Base-by-base conservation (phyloP, 2,329 filamentous ascomycete genomes). In the Rutstroemia sp. region DNA sequence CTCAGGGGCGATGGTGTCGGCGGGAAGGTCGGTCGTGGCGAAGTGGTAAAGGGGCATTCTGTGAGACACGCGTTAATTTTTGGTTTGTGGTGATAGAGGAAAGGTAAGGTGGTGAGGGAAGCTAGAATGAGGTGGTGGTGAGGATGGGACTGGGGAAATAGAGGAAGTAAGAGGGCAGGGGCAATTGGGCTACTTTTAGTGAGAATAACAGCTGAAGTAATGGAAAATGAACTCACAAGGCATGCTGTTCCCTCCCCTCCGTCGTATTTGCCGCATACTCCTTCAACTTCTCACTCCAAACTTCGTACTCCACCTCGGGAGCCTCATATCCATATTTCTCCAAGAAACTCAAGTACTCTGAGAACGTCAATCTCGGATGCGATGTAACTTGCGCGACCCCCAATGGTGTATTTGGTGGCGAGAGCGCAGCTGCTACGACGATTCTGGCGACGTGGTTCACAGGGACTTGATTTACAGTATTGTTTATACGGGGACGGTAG, bases 381-480 rank as follows among this genome's bases (percentile, higher is more conserved):
- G 81, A 82, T 1, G 90, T 95, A 48, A 94, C 84, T 63, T 95
- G 89, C 1, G 83, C 79, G 5, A 95, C 88, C 58, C 79, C 75
- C 3, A 67, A 42, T 1, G 59, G 56, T 14, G 48, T 60, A 30
- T 57, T 57, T 1, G 64, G 55, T 5, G 58, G 59, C n/a, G 46
- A 57, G 2, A 66, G 58, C 1, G 83, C 71, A 8, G 86, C 77
- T 0, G 91, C 89, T 17, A 90, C 83, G 25, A 95, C 87, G 7
- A 95, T 81, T n/a, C 82, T 79, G 1, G 86, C 82, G 38, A 96
- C 91, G 63, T 95, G 89, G 60, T 84, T 83, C 25, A 96, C 91
- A 0, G 92, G 92, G 0, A 96, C 88, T 70, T 86, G 83, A 74
- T 96, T 97, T 71, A 96, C 83, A 0, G 89, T 89, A 75, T 96